Evolutionary conservation across 495 filamentous ascomycete genomes (phyloP), one percentile per base, ranked within the genome.

Genomic region (Neurospora cerealis): DNA sequence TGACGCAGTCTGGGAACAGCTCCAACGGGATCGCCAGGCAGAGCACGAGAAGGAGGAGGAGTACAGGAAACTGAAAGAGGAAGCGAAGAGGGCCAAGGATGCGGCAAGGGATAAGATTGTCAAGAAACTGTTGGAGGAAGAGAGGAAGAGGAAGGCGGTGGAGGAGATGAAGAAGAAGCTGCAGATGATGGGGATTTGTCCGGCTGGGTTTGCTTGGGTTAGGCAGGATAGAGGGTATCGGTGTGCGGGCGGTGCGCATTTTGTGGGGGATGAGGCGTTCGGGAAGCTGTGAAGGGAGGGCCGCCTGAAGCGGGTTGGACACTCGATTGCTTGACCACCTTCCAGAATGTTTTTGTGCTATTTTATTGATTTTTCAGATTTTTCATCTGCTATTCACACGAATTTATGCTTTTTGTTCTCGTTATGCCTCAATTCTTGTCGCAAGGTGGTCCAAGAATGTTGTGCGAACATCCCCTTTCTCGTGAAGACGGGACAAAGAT

Each of bases 1-100:
- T 28, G 89, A 92, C 74, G 87, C 76, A 4, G 80, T 87, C n/a
- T 92, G 91, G 91, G 74, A 83, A 19, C 87, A 88, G 70, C 84
- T 93, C 1, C 83, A 89, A 73, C 76, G 71, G 0, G 87, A 89
- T 79, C 85, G 82, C 44, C 72, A 79, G 3, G 81, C 78, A 2
- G 80, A 81, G 2, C 66, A 79, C 17, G 77, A 80, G n/a, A 75
- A 75, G 1, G 79, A 83, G 5, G 78, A 73, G 1, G 79, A 80
- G 48, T 81, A 79, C 24, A 73, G 48, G 72, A 70, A 66, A 15
- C 76, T 81, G 28, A 69, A 74, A 11, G 72, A 79, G 41, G 76
- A 54, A 42, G 76, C 76, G 10, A 78, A 71, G 34, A 75, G 73
- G 69, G 76, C 79, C 1, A 71, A 66, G 21, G 73, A 75, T 1